phyloP scores from a whole-genome alignment of 345 rosid species.

The Syzygium oleosum region DNA sequence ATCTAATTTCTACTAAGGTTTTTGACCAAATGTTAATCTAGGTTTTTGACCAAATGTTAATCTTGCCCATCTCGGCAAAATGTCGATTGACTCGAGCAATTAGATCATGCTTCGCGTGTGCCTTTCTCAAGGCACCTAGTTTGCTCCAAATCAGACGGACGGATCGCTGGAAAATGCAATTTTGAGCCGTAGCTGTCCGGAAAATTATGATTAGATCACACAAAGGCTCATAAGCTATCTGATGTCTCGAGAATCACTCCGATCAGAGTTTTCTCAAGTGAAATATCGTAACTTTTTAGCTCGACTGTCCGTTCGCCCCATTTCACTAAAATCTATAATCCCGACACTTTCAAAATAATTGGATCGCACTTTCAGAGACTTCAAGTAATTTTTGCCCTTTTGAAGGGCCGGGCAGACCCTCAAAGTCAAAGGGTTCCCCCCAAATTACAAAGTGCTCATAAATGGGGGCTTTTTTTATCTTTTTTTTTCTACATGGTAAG shows the following conservation, averaged over 20 bases:
- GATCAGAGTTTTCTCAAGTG: not conserved
- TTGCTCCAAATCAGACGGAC: not conserved
- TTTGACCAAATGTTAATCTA: too few relatives aligned
- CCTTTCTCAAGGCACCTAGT: not conserved
- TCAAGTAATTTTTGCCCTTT: not conserved
- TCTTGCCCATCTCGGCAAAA: not conserved
- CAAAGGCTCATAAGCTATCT: rapidly evolving
- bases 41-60: too few relatives aligned
- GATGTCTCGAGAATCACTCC: not conserved
- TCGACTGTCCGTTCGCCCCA: not conserved
- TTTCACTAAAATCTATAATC: not conserved
- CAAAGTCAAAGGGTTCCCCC: not conserved
- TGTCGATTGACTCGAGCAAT: rapidly evolving
- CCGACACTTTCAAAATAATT: not conserved
- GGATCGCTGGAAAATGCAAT: not conserved
- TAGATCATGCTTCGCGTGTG: not conserved
- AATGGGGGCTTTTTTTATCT: not conserved
- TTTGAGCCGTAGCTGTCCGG: not conserved
- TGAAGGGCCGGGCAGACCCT: not conserved
- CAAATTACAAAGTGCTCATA: not conserved
- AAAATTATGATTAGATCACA: not conserved
- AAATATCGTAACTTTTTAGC: not conserved
- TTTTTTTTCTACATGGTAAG: not conserved
- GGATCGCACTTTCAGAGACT: rapidly evolving
- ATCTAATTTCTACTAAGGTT: too few relatives aligned